Percentiles rank a stretch among this genome's conserved stretches.
phyloP scores from a whole-genome alignment of 805 yeast genomes.

The Saccharomycopsis vini region DNA sequence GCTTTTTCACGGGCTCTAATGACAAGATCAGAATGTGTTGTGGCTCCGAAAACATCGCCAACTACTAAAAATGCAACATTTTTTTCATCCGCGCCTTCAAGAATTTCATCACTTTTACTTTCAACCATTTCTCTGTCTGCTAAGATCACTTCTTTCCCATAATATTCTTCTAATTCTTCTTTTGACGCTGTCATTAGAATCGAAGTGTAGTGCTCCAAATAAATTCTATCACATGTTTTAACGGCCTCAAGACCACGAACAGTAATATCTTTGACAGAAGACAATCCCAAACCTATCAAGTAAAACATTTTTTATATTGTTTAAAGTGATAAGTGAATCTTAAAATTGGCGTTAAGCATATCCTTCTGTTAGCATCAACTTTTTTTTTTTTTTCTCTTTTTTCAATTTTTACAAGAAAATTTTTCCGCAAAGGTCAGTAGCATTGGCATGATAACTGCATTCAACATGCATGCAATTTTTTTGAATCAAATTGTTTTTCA shows the following conservation, averaged over 20 bases:
- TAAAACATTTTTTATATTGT: conserved; percentile 54
- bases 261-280: conserved; percentile 83
- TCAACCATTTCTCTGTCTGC: conserved; percentile 97
- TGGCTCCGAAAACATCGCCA: conserved; percentile 97
- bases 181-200: conserved; percentile 88
- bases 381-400: too few species aligned
- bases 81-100: conserved; percentile 65
- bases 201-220: conserved; percentile 90
- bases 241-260: conserved; percentile 89
- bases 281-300: conserved; percentile 83
- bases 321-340: too few species aligned
- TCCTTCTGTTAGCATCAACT: too few species aligned
- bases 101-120: conserved; percentile 73
- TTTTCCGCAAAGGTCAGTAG: too few species aligned
- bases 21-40: conserved; percentile 92
- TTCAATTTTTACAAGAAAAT: too few species aligned
- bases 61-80: conserved; percentile 93
- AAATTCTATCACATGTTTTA: conserved; percentile 78
- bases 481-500: too few species aligned
- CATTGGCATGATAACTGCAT: too few species aligned
- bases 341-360: too few species aligned
- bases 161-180: conserved; percentile 66
- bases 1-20: conserved; percentile 81
- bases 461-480: too few species aligned
- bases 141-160: conserved; percentile 73